These are phyloP conservation scores for Chytriomyces hyalinus DNA, from an alignment of 192 early-diverging fungal genomes.

Conservation along the genomic window DNA sequence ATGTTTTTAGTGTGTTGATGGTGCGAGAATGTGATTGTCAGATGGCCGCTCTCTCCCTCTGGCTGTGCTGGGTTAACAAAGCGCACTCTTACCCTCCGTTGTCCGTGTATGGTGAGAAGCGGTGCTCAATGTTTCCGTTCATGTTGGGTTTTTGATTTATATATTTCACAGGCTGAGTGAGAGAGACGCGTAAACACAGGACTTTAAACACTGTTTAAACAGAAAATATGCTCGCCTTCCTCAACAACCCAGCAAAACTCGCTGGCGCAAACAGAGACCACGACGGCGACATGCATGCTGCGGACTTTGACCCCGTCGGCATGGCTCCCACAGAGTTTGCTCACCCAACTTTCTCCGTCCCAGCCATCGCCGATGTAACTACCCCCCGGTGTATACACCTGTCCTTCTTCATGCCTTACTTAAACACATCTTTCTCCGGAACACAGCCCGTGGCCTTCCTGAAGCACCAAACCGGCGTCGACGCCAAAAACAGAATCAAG, in stretches of 20 bases:
- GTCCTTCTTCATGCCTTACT: too few species aligned
- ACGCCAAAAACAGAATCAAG: constrained; percentile 81
- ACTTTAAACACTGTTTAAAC: not conserved
- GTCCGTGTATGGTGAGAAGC: constrained; percentile 91
- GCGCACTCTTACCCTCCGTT: constrained; percentile 65
- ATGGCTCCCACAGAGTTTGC: constrained; percentile 29
- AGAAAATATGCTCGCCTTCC: constrained; percentile 32
- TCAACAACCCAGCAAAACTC: constrained; percentile 30
- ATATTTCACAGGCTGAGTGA: too few species aligned
- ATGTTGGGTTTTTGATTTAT: not conserved
- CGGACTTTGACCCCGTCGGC: not conserved
- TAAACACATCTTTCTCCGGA: not conserved
- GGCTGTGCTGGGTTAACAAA: not conserved
- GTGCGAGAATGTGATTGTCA: too few species aligned
- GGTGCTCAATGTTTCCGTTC: constrained; percentile 60
- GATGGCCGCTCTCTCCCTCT: not conserved
- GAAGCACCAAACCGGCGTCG: constrained; percentile 73
- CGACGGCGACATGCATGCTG: constrained; percentile 7
- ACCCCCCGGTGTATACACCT: too few species aligned
- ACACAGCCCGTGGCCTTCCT: constrained; percentile 84
- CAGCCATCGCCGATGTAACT: constrained; percentile 42
- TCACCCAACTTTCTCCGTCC: constrained; percentile 47
- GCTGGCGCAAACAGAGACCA: not conserved
- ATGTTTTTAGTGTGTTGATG: not conserved
- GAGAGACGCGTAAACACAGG: too few species aligned